Evolutionary conservation across 305 asterid species (phyloP).

Genomic region (Fraxinus xanthoxyloides): DNA sequence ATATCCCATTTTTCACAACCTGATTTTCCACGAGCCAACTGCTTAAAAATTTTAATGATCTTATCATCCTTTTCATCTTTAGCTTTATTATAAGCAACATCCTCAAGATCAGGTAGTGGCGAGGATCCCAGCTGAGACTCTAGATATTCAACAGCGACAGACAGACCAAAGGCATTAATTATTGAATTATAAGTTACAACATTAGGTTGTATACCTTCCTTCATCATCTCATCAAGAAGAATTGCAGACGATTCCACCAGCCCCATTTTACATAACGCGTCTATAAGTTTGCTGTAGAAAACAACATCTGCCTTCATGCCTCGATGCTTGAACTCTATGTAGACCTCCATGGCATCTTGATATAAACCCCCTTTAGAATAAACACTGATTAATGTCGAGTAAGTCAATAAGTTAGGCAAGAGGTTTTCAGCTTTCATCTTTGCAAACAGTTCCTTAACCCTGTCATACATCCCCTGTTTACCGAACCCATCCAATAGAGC

Average conservation of each 20-base stretch:
- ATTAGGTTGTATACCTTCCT: slow-evolving; percentile 85
- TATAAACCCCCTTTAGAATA: slow-evolving; percentile 73
- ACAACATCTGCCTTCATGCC: slow-evolving; percentile 93
- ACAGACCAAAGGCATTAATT: slow-evolving; percentile 83
- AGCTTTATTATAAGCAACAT: slow-evolving; percentile 20
- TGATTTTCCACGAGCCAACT: slow-evolving; percentile 55
- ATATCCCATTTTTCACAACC: slow-evolving; percentile 33
- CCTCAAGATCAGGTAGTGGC: slow-evolving; percentile 20
- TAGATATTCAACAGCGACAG: slow-evolving; percentile 36
- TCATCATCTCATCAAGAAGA: slow-evolving; percentile 88
- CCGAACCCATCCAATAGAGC: slow-evolving; percentile 90
- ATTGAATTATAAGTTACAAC: slow-evolving; percentile 96
- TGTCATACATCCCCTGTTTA: slow-evolving; percentile 73
- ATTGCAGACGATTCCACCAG: slow-evolving; percentile 70
- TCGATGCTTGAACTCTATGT: slow-evolving; percentile 63
- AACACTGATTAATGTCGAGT: slow-evolving; percentile 78
- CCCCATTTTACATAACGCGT: slow-evolving; percentile 89
- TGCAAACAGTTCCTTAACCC: slow-evolving; percentile 66
- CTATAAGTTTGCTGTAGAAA: slow-evolving; percentile 86
- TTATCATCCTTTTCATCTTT: slow-evolving; percentile 46
- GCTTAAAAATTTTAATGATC: slow-evolving; percentile 58
- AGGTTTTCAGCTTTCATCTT: slow-evolving; percentile 69
- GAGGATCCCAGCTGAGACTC: slow-evolving; percentile 39
- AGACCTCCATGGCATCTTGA: slow-evolving; percentile 64
- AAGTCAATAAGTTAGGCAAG: slow-evolving; percentile 74